Conservation (phyloP, 140 eudicot species). For the Flaveria floridana region DNA sequence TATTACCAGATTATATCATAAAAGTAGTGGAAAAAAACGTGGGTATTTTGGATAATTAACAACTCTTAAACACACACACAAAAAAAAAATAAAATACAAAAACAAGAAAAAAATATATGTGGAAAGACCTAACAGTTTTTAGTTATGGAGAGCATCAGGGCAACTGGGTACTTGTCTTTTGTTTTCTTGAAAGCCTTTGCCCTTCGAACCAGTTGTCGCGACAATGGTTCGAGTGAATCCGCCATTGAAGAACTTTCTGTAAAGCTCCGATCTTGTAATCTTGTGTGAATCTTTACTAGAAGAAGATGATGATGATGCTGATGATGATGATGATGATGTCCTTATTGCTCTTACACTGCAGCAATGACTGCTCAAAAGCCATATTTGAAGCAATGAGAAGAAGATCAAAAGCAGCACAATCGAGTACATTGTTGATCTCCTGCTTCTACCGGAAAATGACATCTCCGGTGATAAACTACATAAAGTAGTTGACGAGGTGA, state of each 20-base stretch:
- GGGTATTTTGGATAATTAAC: conserved; percentile 65
- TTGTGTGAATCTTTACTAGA: conserved; percentile 24
- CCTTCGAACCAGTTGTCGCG: conserved; percentile 20
- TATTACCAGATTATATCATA: conserved; percentile 24
- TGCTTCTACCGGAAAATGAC: conserved; percentile 48
- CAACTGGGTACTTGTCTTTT: conserved; percentile 86
- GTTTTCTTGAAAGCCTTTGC: conserved; percentile 43
- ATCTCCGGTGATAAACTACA: conserved; percentile 49
- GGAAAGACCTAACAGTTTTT: conserved; percentile 20
- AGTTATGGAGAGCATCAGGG: conserved; percentile 96
- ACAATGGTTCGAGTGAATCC: conserved; percentile 33
- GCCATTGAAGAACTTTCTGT: conserved; percentile 49
- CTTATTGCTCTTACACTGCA: conserved; percentile 55
- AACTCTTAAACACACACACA: background rate
- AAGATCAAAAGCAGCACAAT: conserved; percentile 42
- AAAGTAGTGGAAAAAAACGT: conserved; percentile 65
- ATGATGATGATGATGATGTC: conserved; percentile 1
- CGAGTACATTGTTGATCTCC: conserved; percentile 33
- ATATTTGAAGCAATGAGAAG: conserved; percentile 43
- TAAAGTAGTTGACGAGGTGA: conserved; percentile 24
- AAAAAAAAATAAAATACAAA: background rate
- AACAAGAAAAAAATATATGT: background rate
- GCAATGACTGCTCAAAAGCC: conserved; percentile 31
- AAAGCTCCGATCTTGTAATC: conserved; percentile 36
- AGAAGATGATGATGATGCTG: background rate